Evolutionary conservation across 2,329 filamentous ascomycete species (phyloP), one percentile per base, ranked within the genome.

Genomic region (Akanthomyces muscarius): DNA sequence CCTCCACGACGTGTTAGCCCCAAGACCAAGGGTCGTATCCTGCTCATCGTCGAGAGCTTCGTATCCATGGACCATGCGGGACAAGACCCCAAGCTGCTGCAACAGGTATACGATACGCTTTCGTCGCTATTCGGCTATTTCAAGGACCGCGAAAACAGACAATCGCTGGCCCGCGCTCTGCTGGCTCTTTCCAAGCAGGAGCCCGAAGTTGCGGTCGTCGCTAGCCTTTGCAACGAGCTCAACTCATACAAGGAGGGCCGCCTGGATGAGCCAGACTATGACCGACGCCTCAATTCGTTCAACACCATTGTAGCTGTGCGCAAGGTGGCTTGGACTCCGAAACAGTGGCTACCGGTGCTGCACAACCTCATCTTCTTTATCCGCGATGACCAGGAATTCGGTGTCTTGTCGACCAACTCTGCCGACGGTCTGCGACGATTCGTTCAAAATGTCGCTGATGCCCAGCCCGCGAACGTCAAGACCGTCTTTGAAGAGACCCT

Each of bases 341-440:
- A 84, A 63, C 90, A 97, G 74, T 99, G 95, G 94, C 83, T 88
- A 59, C 93, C 95, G 6, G 76, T 99, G 23, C 77, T 98, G 13
- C 90, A 93, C 76, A 99, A 98, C 71, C 85, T 96, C 78, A 81
- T 97, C 2, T 98, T 89, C 75, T 95, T 89, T 71, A 88, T 97
- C 67, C 88, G 87, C 67, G 86, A 94, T 66, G 89, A 92, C 62
- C 92, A 97, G 66, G 95, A 99, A 73, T 88, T 96, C 66, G 90
- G 91, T 52, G 90, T 97, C 55, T 79, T 97, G 16, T 82, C 86
- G 0, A 82, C 84, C 2, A 97, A 94, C 72, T 91, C 95, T 7
- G 90, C 92, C 0, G 89, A 93, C 70, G 86, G 86, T 6, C 77
- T 99, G 45, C 90, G 89, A 69, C 84, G 88, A 58, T 95, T 97